Base-by-base conservation (phyloP, 169 alveolate genomes). In the Plasmodium ovale region DNA sequence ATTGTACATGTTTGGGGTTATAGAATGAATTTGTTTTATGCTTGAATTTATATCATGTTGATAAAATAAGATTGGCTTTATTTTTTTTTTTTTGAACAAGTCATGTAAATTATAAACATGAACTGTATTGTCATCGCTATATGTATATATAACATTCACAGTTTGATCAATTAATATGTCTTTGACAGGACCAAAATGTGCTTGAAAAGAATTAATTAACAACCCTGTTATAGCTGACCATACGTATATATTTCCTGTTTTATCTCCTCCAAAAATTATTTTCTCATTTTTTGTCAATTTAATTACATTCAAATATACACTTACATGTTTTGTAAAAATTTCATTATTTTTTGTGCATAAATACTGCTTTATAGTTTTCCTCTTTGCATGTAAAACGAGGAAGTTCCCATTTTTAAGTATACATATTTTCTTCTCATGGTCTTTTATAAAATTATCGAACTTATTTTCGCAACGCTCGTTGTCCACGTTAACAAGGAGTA, bases 71-170 rank as follows among this genome's bases (percentile, higher is more conserved):
- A 79, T 51, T 35, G 85, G 73, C 42, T 23, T 58, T 12, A 58
- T 54, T 56, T 42, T 70, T 23, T 60, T 69, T 85, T 85, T 85
- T 58, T 53, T 85, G 16, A 85, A 85, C 73, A 85, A 19, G 58
- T 69, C 87, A 69, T 37, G 62, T 54, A 85, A 85, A 85, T 85
- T 69, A 33, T 85, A 85, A 21, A 67, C 91, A 85, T 85, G 82
- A 3, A 85, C 51, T 10, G 69, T 35, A 64, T 85, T 67, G 21
- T 85, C 91, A 68, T 85, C 91, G 16, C 91, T 64, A 44, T 85
- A 85, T 12, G 91, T 85, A 71, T 69, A 85, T 21, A 85, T 7
- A 39, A 85, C 87, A 47, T 85, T 85, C 51, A 71, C 25, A 27
- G 23, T 53, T n/a, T 67, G 87, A 47, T 85, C 91, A 33, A 85